Percentiles rank a stretch among this genome's conserved stretches.
Evolutionary conservation across 768 basidiomycete species (phyloP).

Genomic region (Pleurotus cornucopiae): DNA sequence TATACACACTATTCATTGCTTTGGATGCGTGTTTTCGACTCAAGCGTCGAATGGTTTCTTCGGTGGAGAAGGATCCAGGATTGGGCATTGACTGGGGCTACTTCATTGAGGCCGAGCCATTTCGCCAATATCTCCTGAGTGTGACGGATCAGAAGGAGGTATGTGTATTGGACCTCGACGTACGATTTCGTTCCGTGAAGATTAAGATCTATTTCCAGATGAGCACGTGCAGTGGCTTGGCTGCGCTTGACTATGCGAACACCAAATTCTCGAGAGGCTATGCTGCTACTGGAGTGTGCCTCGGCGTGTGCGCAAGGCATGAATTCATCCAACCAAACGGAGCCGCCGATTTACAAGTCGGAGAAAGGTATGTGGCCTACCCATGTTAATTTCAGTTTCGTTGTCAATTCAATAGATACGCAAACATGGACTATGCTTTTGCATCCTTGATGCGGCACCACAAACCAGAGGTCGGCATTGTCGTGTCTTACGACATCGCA

Average conservation of each 20-base stretch:
- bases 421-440: conserved; percentile 25
- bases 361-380: conserved; percentile 3
- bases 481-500: conserved; percentile 25
- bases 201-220: background rate
- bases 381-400: background rate
- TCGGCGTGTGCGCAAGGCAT: conserved; percentile 9
- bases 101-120: conserved; percentile 2
- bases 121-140: conserved; percentile 11
- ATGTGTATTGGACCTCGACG: background rate
- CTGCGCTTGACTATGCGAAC: background rate
- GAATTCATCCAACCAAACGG: conserved; percentile 1
- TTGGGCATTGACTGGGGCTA: conserved; percentile 11
- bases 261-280: background rate
- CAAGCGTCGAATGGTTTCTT: conserved; percentile 12
- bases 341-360: conserved; percentile 9
- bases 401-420: conserved; percentile 15
- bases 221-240: background rate
- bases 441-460: conserved; percentile 9
- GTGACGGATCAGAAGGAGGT: conserved; percentile 7
- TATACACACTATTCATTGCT: conserved; percentile 17
- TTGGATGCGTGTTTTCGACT: conserved; percentile 23
- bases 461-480: background rate
- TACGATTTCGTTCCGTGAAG: background rate
- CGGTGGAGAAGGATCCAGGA: conserved; percentile 8
- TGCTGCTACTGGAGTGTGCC: conserved; percentile 4